These are phyloP conservation scores for Coemansia nantahalensis DNA, from an alignment of 192 early-diverging fungal genomes.

Conservation along the genomic window DNA sequence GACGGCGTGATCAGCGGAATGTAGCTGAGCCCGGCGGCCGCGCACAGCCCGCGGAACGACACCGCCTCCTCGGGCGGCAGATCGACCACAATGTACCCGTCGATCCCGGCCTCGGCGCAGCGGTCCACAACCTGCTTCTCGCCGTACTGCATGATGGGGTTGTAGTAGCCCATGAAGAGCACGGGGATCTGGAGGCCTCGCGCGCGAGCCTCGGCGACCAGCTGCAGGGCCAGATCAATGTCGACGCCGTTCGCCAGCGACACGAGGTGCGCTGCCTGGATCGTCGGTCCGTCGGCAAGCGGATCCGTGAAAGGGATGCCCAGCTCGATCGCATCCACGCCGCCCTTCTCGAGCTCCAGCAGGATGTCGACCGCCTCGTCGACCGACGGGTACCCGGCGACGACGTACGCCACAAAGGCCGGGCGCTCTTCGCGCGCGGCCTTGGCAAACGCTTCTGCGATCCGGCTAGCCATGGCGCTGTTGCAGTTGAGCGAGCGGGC, in stretches of 20 bases:
- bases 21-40: constrained; percentile 72
- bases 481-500: too few relatives aligned
- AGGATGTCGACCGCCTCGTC: constrained; percentile 80
- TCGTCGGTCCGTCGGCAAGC: constrained; percentile 94
- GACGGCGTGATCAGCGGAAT: constrained; percentile 92
- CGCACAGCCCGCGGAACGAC: constrained; percentile 77
- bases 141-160: constrained; percentile 94
- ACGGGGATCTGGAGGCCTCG: constrained; percentile 86
- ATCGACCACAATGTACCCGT: constrained; percentile 97
- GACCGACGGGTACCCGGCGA: constrained; percentile 85
- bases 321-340: constrained; percentile 93
- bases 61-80: constrained; percentile 95
- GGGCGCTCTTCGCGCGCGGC: constrained; percentile 56
- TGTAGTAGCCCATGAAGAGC: constrained; percentile 99
- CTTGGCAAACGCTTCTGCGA: constrained; percentile 37
- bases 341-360: constrained; percentile 85
- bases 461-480: constrained; percentile 28
- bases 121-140: constrained; percentile 81
- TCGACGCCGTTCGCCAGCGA: constrained; percentile 79
- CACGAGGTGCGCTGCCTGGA: constrained; percentile 82
- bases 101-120: constrained; percentile 81
- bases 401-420: constrained; percentile 91
- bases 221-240: constrained; percentile 75
- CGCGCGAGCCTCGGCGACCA: constrained; percentile 75
- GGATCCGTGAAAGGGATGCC: constrained; percentile 99